Conservation (phyloP, 2,329 filamentous ascomycete genomes). For the Calycina marina region DNA sequence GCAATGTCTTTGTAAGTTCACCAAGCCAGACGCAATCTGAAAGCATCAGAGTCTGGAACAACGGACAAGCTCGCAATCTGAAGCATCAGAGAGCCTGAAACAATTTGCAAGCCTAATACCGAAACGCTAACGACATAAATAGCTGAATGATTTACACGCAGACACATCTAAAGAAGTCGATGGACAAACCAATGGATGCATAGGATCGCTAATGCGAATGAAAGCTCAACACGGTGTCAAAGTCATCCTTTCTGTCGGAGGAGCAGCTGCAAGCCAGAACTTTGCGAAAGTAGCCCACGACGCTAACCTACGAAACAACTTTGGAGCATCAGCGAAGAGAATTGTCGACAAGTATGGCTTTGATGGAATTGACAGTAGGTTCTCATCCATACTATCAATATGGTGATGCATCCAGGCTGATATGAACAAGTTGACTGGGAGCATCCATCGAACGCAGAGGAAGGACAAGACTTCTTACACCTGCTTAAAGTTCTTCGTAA, state of each 20-base stretch:
- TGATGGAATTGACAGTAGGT: conserved; percentile 63
- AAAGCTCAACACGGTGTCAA: conserved; percentile 58
- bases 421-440: conserved; percentile 58
- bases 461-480: conserved; percentile 56
- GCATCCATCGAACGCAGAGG: conserved; percentile 49
- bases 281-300: conserved; percentile 54
- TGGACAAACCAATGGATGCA: conserved; percentile 47
- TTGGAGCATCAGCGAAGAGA: conserved; percentile 50
- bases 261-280: conserved; percentile 46
- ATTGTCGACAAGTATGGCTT: conserved; percentile 58
- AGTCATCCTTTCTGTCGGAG: conserved; percentile 66
- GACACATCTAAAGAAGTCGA: conserved; percentile 61
- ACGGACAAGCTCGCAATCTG: too few species aligned
- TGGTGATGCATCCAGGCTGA: not conserved
- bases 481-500: conserved; percentile 52
- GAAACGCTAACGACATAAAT: conserved; percentile 5
- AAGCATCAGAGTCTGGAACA: too few species aligned
- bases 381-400: too few species aligned
- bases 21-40: too few species aligned
- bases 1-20: conserved; percentile 59
- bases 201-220: conserved; percentile 58
- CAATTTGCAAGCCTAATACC: not conserved
- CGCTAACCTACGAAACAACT: conserved; percentile 47
- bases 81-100: too few species aligned
- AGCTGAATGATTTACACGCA: conserved; percentile 71